Evolutionary conservation across 257 asterid species (phyloP), one percentile per base, ranked within the genome.

Genomic region (Craterostigma plantagineum): DNA sequence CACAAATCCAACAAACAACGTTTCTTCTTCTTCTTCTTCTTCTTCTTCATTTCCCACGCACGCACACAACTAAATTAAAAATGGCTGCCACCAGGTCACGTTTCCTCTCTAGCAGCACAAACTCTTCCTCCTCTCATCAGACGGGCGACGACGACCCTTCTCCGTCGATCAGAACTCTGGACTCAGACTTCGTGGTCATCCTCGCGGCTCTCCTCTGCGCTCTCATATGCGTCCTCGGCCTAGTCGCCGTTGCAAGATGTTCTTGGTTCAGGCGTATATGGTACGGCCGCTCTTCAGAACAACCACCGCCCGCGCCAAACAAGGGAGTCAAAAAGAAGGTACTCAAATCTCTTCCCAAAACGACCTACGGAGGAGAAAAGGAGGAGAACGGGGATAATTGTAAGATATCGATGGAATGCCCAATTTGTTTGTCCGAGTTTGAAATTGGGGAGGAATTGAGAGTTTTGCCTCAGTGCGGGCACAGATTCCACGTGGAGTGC

Each of bases 381-480:
- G 67, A 44, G 10, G 59, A 34, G 51, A 4, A 37, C 38, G 30
- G 6, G 6, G 6, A 23, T 2, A 23, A 23, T 23, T 23, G 30
- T 23, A 23, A 23, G 54, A 64, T 51, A 27, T 56, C 58, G 45
- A 39, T 50, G 48, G 76, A 60, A 14, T 64, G 72, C 54, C 62
- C 72, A 36, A 61, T 69, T 16, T 69, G 76, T 23, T 62, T 69
- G 27, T 52, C 69, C 52, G 72, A 64, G 38, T 69, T 60, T 44
- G 59, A 30, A 50, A 54, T 53, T 36, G 76, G 72, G 18, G 76
- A 69, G 16, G 69, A 64, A 18, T 23, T 69, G 13, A 54, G 72
- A 15, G 62, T 64, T 40, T 55, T 69, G 52, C 76, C 72, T 1
- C 67, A 61, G 53, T 69, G 76, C 48, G 76, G 69, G 7, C 72